These are phyloP conservation scores for Aspergillus thermomutatus DNA, from an alignment of 2,329 filamentous ascomycete species.

Conservation along the genomic window DNA sequence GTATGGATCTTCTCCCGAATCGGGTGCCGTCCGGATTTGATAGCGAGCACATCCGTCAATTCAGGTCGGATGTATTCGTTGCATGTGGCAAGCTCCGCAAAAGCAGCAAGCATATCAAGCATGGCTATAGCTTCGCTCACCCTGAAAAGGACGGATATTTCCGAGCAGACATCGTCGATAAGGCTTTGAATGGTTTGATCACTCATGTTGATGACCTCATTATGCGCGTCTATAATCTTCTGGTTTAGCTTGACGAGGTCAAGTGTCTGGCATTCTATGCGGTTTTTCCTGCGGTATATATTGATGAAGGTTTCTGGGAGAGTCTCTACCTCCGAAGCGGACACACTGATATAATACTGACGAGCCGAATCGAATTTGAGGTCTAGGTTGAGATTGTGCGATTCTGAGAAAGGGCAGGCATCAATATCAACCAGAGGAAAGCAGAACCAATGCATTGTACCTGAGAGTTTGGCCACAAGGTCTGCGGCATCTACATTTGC, in stretches of 20 bases:
- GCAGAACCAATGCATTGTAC: constrained; percentile 38
- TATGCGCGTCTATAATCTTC: constrained; percentile 74
- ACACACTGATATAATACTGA: constrained; percentile 74
- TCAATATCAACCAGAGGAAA: not conserved
- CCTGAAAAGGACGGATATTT: constrained; percentile 73
- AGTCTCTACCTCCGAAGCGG: constrained; percentile 57
- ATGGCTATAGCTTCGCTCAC: constrained; percentile 83
- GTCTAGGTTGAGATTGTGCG: constrained; percentile 58
- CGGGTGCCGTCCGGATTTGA: constrained; percentile 74
- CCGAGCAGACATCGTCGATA: constrained; percentile 65
- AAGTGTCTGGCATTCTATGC: constrained; percentile 83
- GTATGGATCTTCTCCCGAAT: constrained; percentile 70
- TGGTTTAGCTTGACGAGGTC: constrained; percentile 76
- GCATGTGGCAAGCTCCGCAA: constrained; percentile 69
- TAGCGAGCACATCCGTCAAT: constrained; percentile 64
- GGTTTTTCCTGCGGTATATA: constrained; percentile 65
- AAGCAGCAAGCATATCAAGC: constrained; percentile 79
- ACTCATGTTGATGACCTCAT: constrained; percentile 79
- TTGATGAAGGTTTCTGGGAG: constrained; percentile 76
- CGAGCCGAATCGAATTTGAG: constrained; percentile 74
- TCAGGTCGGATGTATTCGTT: constrained; percentile 67
- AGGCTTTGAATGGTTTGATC: constrained; percentile 72
- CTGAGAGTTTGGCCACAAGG: constrained; percentile 64
- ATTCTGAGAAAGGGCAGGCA: constrained; percentile 42
- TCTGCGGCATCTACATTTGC: constrained; percentile 73